Percentiles rank a stretch among this genome's conserved stretches.
These are phyloP conservation scores for Salvia hispanica DNA, from an alignment of 257 asterid genomes.

Conservation along the genomic window DNA sequence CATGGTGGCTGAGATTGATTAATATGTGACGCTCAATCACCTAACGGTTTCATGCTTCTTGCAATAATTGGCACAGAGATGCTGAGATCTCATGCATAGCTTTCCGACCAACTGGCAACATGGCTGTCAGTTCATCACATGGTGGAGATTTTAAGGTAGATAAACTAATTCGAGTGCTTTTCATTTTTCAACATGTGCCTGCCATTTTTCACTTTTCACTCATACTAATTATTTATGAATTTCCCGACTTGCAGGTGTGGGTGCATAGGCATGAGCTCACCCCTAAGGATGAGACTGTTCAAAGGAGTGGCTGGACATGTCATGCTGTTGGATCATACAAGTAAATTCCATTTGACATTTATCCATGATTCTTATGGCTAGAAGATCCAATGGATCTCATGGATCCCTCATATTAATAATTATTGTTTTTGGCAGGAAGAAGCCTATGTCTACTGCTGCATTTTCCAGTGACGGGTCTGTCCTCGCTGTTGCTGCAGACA, in stretches of 20 bases:
- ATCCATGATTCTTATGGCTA: slow-evolving; percentile 4
- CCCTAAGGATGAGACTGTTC: slow-evolving; percentile 42
- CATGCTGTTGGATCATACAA: slow-evolving; percentile 98
- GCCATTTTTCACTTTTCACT: too few species aligned
- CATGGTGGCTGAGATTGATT: slow-evolving; percentile 11
- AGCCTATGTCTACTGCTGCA: slow-evolving; percentile 80
- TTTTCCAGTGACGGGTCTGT: slow-evolving; percentile 92
- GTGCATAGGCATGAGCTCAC: slow-evolving; percentile 42
- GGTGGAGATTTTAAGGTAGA: slow-evolving; percentile 95
- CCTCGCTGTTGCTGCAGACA: slow-evolving; percentile 93
- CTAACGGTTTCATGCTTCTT: slow-evolving; percentile 25
- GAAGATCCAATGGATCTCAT: slow-evolving; percentile 4
- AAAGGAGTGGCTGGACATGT: slow-evolving; percentile 81
- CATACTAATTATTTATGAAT: slow-evolving; percentile 18
- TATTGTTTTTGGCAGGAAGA: slow-evolving; percentile 57
- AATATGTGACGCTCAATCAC: not conserved
- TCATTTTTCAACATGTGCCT: not conserved
- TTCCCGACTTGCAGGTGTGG: slow-evolving; percentile 66
- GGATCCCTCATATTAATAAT: slow-evolving; percentile 19
- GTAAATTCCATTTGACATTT: slow-evolving; percentile 42
- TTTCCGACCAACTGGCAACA: slow-evolving; percentile 70
- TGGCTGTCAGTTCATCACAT: slow-evolving; percentile 79
- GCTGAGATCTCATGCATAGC: slow-evolving; percentile 69
- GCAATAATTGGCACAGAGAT: slow-evolving; percentile 51
- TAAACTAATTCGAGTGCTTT: slow-evolving; percentile 23